These are phyloP conservation scores for Pythium insidiosum DNA, from an alignment of 352 stramenopile species.

Conservation along the genomic window DNA sequence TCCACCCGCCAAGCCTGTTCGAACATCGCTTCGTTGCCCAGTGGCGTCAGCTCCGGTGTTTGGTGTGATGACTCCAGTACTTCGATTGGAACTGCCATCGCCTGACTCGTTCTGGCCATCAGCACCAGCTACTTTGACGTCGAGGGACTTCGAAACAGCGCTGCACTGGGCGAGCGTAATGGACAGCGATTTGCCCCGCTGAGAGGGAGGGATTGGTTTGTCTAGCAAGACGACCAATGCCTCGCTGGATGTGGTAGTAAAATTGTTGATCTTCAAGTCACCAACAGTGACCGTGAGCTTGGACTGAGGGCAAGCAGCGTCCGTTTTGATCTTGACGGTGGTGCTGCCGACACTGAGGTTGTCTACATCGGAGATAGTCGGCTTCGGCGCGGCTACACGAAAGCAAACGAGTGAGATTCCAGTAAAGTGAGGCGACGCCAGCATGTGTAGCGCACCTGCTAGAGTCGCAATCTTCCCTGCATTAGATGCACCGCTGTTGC, in stretches of 20 bases:
- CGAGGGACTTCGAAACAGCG: constrained; percentile 1
- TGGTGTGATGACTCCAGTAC: no score
- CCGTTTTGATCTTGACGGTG: constrained; percentile 4
- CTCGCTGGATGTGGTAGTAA: not conserved
- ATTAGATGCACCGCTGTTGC: constrained; percentile 33
- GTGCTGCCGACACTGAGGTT: constrained; percentile 5
- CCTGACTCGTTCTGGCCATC: no score
- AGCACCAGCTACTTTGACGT: constrained; percentile 1
- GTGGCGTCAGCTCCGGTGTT: no score
- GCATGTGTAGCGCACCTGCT: constrained; percentile 6
- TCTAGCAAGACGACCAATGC: constrained; percentile 7
- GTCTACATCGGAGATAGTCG: constrained; percentile 3
- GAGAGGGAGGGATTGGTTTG: not conserved
- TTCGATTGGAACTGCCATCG: no score
- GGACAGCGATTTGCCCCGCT: constrained; percentile 4
- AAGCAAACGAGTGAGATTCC: not conserved
- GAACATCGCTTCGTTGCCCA: no score
- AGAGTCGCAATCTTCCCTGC: constrained; percentile 38
- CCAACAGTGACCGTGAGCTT: constrained; percentile 7
- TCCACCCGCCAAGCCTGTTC: constrained; percentile 55
- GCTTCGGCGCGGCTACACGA: constrained; percentile 4
- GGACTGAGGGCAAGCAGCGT: constrained; percentile 5
- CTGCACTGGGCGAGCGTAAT: constrained; percentile 12
- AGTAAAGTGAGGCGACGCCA: not conserved
- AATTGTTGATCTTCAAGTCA: not conserved